Conservation (phyloP, 352 stramenopile genomes). For the Phytophthora palmivora region DNA sequence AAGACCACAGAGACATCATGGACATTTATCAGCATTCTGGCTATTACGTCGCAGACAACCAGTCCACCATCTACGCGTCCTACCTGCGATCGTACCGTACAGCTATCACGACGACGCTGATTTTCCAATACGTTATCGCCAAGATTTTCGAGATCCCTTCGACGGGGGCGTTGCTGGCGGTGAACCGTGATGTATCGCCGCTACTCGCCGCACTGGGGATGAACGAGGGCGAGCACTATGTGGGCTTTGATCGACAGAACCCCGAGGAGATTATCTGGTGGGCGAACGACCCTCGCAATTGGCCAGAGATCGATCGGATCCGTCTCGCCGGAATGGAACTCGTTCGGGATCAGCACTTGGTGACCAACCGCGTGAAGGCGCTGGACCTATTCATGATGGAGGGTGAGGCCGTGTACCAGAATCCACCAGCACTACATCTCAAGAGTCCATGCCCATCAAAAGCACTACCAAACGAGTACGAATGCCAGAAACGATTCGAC, state of each 20-base stretch:
- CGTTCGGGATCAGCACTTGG: conserved; percentile 64
- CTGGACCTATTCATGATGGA: conserved; percentile 68
- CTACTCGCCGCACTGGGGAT: conserved; percentile 63
- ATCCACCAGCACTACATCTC: conserved; percentile 43
- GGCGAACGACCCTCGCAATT: conserved; percentile 57
- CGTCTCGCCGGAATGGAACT: conserved; percentile 62
- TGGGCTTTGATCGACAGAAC: conserved; percentile 64
- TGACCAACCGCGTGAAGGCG: conserved; percentile 63
- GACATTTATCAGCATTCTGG: conserved; percentile 71
- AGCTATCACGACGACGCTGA: conserved; percentile 73
- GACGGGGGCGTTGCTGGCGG: conserved; percentile 64
- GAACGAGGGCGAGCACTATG: conserved; percentile 66
- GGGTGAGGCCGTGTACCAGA: conserved; percentile 55
- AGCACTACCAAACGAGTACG: conserved; percentile 47
- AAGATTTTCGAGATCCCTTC: conserved; percentile 87
- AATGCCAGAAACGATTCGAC: conserved; percentile 55
- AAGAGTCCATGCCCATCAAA: conserved; percentile 63
- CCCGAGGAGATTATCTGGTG: conserved; percentile 58
- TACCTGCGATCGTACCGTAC: conserved; percentile 79
- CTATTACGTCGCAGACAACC: conserved; percentile 63
- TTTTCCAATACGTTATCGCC: conserved; percentile 81
- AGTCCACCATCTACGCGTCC: conserved; percentile 68
- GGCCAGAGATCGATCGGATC: conserved; percentile 62
- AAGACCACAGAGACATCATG: conserved; percentile 52
- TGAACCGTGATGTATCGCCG: conserved; percentile 69